Evolutionary conservation across 192 early-diverging fungal species (phyloP), one percentile per base, ranked within the genome.

Genomic region (Linnemannia schmuckeri): DNA sequence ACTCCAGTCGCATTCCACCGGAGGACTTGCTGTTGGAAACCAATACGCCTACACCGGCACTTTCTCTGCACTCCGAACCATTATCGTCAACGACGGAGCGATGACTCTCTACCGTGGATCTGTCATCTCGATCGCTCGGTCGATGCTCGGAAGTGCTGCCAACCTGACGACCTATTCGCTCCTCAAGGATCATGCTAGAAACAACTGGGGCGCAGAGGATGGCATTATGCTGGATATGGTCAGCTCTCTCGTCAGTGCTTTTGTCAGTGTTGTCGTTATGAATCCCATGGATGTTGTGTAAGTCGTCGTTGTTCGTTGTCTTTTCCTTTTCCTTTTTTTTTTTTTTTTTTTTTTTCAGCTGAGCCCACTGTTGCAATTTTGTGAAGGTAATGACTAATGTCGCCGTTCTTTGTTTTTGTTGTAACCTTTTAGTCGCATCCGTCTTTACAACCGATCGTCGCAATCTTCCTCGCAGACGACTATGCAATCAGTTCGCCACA

Each of bases 371-470:
- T 42, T 33, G 6, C 4, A 35, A 24, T 41, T 71, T 4, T 71
- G 40, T 41, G 24, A 41, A 27, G 30, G 8, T 22, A n/a, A 9
- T 41, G 38, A 35, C 30, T 66, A 33, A 66, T 66, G 27, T 66
- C 46, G n/a, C 3, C 15, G 1, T 15, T 49, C 17, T 40, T 24
- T 75, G 20, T 12, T 55, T 30, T 24, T 24, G 6, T 37, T 27
- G 18, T 40, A 88, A 90, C 81, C 88, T 91, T 5, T 90, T 93
- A 87, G 94, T 91, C 80, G 95, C 24, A 96, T 94, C 38, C 91
- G 95, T 55, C 93, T 93, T 75, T 96, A 96, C 79, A 96, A 96
- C 82, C 92, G 94, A 74, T 92, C 93, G 13, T 93, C 94, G 63
- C 88, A 90, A 37, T 92, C 94, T 44, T 89, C 94, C 46, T 91